phyloP scores from a whole-genome alignment of 805 yeast genomes.

The Candida morakotiae region DNA sequence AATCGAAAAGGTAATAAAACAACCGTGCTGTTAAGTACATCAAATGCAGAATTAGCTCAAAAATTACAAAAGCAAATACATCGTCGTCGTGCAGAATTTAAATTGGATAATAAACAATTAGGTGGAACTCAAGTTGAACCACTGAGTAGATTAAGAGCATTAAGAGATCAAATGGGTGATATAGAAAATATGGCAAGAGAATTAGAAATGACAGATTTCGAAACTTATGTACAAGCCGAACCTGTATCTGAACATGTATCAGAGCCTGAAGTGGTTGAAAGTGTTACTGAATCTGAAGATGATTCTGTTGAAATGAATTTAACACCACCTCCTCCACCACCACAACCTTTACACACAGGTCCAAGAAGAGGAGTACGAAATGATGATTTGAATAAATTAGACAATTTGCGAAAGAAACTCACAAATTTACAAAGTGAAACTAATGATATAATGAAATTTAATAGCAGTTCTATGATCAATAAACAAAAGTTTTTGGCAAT shows the following conservation, averaged over 20 bases:
- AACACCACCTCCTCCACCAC: constrained; percentile 11
- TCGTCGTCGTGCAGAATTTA: constrained; percentile 44
- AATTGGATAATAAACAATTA: constrained; percentile 41
- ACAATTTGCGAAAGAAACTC: constrained; percentile 51
- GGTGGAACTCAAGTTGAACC: constrained; percentile 62
- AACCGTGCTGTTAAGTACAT: constrained; percentile 31
- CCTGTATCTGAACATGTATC: constrained; percentile 7
- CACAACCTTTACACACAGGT: constrained; percentile 14
- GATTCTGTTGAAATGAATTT: constrained; percentile 14
- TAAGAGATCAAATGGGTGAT: constrained; percentile 81
- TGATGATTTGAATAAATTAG: constrained; percentile 55
- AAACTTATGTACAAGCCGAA: constrained; percentile 24
- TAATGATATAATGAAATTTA: constrained; percentile 69
- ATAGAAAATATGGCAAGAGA: constrained; percentile 81
- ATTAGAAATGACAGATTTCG: constrained; percentile 81
- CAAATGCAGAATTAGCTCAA: constrained; percentile 33
- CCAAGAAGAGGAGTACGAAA: constrained; percentile 38
- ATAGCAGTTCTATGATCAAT: constrained; percentile 54
- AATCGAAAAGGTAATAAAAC: constrained; percentile 29
- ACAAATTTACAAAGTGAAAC: constrained; percentile 67
- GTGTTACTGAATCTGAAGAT: constrained; percentile 14
- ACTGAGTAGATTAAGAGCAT: constrained; percentile 64
- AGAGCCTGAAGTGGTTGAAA: constrained; percentile 17
- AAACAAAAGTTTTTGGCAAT: constrained; percentile 64
- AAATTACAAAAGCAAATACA: constrained; percentile 44